Evolutionary conservation across 2,329 filamentous ascomycete genomes (phyloP), one percentile per base, ranked within the genome.

Genomic region (Alternaria gansuensis): DNA sequence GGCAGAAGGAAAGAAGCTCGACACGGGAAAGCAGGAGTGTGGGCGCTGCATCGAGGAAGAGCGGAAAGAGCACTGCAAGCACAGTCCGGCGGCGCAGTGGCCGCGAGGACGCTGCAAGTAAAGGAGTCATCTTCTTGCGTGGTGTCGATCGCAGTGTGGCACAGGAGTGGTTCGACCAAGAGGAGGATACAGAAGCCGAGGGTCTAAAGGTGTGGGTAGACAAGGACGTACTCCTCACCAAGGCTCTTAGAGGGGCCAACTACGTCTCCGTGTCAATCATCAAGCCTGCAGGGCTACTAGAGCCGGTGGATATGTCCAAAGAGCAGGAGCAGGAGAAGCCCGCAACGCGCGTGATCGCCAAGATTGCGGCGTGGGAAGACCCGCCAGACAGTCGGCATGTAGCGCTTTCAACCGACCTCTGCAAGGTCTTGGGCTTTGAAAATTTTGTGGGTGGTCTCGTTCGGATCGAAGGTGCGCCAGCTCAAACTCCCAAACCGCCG

Each of bases 231-330:
- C 82, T 96, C 23, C 81, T 87, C 13, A 86, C 87, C 5, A 90
- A 89, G 67, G 87, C 89, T 10, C 84, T 97, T 44, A 87, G 89
- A 65, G 92, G 92, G 0, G 83, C 91, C 10, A 90, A 85, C 49
- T 97, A 88, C 82, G 93, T 90, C 1, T 84, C 85, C 13, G 89
- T 97, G n/a, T 89, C 91, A n/a, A 81, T 97, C n/a, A 85, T 98
- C 51, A 91, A 89, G 67, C 93, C 94, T 34, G 87, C 89, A 13
- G 91, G 90, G 3, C 79, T 97, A 24, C 88, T 93, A 65, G 84
- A 88, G 56, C 86, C 89, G 0, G 79, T 88, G 1, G 90, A 93
- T 70, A 86, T 90, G 46, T 90, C 94, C 65, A 87, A 87, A 54
- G 89, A 91, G 51, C 84, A 79, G 68, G 79, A 90, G 70, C 81